Evolutionary conservation across 2,329 filamentous ascomycete genomes (phyloP), one percentile per base, ranked within the genome.

Genomic region (Penicillium digitatum): DNA sequence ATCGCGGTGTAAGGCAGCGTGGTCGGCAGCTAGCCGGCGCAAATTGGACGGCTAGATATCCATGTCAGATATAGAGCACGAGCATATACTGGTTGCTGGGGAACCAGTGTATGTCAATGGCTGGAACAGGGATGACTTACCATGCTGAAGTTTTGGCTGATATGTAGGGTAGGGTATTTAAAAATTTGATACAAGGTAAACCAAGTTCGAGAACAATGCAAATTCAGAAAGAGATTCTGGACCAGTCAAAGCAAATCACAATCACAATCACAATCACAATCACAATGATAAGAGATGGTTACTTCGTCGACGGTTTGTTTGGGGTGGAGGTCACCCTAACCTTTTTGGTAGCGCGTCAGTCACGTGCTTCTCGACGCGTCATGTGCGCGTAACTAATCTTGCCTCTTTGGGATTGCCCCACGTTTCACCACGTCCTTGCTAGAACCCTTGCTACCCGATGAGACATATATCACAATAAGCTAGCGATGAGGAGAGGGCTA

Each of bases 21-120:
- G 82, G 68, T 87, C 84, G 58, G 78, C 76, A 27, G 81, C 81
- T 38, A 87, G 79, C 57, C 84, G 81, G 54, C 82, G 81, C 43
- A 86, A 53, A 43, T 67, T 69, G n/a, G 70, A 71, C 52, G 65
- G 62, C 73, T 74, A 38, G 22, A 44, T 32, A 26, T 22, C n/a
- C 39, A 48, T 53, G 52, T 62, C 47, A 60, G 54, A 40, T 45
- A 45, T n/a, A 38, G 27, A 34, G 16, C 47, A 43, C 31, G 34
- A 31, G 39, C 18, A n/a, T 48, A 54, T 16, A 49, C n/a, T 11
- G 44, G 49, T 55, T 40, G 48, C 47, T 55, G 34, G 38, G 47
- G 12, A 51, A 51, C 52, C 24, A 45, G 26, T 22, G 48, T 43
- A 35, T 42, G 16, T 43, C 31, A 48, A 46, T 24, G 26, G 6